Percentiles rank a stretch among this genome's conserved stretches.
Conservation (phyloP, 371 early-diverging fungal genomes). For the Syncephalis plumigaleata region DNA sequence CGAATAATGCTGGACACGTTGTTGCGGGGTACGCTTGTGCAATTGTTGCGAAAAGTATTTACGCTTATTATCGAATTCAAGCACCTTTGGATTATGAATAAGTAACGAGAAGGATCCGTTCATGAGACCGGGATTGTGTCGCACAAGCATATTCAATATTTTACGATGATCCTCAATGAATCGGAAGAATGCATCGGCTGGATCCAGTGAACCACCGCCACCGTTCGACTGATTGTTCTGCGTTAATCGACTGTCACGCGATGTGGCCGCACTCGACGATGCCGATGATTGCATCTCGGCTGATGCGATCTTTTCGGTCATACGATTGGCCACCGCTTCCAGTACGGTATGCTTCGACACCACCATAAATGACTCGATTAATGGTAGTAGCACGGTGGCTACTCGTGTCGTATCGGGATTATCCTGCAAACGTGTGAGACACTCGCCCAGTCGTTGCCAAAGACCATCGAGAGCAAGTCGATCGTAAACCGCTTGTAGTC, state of each 20-base stretch:
- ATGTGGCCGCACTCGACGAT: not conserved
- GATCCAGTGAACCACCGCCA: conserved; percentile 20
- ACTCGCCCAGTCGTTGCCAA: conserved; percentile 66
- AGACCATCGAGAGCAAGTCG: conserved; percentile 47
- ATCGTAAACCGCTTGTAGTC: conserved; percentile 37
- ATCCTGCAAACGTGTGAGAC: conserved; percentile 51
- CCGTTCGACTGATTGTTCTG: no score
- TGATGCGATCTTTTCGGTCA: conserved; percentile 9
- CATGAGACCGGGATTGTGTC: conserved; percentile 89
- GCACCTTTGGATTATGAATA: conserved; percentile 88
- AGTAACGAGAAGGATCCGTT: conserved; percentile 93
- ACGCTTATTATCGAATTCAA: conserved; percentile 98
- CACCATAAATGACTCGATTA: conserved; percentile 95
- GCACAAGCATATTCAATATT: conserved; percentile 90
- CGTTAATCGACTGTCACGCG: no score
- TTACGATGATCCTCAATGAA: conserved; percentile 93
- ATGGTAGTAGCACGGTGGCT: conserved; percentile 82
- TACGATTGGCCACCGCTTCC: conserved; percentile 7
- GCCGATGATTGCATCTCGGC: conserved; percentile 10
- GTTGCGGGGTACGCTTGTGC: conserved; percentile 50
- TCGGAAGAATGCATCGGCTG: conserved; percentile 43
- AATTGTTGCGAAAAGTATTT: conserved; percentile 92
- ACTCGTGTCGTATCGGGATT: conserved; percentile 70
- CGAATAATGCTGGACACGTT: conserved; percentile 34
- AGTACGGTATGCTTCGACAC: conserved; percentile 57